phyloP scores from a whole-genome alignment of 129 eudicot genomes.

The Flaveria sonorensis region DNA sequence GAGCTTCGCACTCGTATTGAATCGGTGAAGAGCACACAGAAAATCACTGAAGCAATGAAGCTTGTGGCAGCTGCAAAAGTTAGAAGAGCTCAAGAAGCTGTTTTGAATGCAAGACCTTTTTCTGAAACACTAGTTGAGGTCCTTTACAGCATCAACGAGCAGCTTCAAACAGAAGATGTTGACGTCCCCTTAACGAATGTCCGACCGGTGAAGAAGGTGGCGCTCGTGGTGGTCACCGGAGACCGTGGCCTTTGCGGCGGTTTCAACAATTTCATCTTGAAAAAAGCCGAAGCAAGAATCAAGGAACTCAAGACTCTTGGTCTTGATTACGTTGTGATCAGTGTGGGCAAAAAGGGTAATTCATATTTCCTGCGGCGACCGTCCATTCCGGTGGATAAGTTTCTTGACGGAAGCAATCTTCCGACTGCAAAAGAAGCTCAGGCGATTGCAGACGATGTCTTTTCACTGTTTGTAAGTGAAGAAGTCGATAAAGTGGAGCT shows the following conservation, averaged over 20 bases:
- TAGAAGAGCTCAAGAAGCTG: conserved; percentile 73
- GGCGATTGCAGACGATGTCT: conserved; percentile 60
- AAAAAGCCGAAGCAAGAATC: conserved; percentile 53
- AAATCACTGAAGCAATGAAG: conserved; percentile 74
- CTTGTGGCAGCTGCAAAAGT: conserved; percentile 71
- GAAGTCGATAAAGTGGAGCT: conserved; percentile 67
- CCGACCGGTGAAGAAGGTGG: conserved; percentile 62
- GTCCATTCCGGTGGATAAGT: conserved; percentile 38
- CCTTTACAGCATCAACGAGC: conserved; percentile 56
- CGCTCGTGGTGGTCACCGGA: conserved; percentile 61
- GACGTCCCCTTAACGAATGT: conserved; percentile 58
- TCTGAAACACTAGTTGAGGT: conserved; percentile 61
- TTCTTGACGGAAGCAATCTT: conserved; percentile 39
- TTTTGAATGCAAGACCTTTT: conserved; percentile 58
- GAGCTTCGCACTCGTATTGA: conserved; percentile 49
- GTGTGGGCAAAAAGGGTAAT: conserved; percentile 71
- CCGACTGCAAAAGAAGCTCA: conserved; percentile 62
- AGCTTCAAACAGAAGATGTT: conserved; percentile 50
- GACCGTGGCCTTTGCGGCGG: conserved; percentile 73
- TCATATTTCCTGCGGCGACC: conserved; percentile 43
- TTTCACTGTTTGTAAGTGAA: conserved; percentile 61
- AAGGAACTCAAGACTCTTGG: conserved; percentile 44
- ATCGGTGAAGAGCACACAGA: conserved; percentile 66
- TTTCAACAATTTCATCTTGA: conserved; percentile 46
- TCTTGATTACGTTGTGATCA: conserved; percentile 52